Base-by-base conservation (phyloP, 1,284 basidiomycete genomes). In the Waitea zeae region DNA sequence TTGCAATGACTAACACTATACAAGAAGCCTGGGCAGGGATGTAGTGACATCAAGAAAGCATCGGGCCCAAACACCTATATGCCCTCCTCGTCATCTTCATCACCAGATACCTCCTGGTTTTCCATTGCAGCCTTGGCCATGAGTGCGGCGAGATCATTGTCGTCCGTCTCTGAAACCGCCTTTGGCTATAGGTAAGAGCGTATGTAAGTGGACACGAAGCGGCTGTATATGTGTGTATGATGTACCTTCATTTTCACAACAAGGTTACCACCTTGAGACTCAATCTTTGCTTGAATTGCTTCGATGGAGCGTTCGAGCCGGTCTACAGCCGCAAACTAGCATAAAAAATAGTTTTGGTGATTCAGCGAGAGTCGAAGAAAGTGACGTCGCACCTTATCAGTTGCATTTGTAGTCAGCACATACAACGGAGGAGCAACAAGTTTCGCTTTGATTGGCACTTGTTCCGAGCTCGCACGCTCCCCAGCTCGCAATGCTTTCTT, bases 381-480 rank as follows among this genome's bases (percentile, higher is more conserved):
- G 7, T 26, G 24, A 26, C 7, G 9, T 7, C 24, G 24, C 17
- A 76, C 78, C 71, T 98, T 98, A 59, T 99, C 93, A 4, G 93
- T 97, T 13, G 88, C 84, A 47, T 96, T 96, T 30, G 88, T 93
- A 46, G 84, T 86, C 42, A 98, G 66, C 30, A 98, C 93, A 48
- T 98, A 98, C 34, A 98, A 58, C 18, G 93, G 93, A 13, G 95
- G 95, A 0, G 93, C 93, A 30, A 98, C 90, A 17, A 98, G 67
- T 54, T 92, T 88, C 38, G 95, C 90, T 59, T 95, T 96, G 62
- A 98, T 96, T 0, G 93, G 93, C 1, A 98, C 89, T 0, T 76
- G 69, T 43, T 92, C 86, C 15, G 70, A 93, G 49, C 86, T 86
- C 41, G 87, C 70, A 33, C 64, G 65, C 56, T 98, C 95, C 14